Conservation (phyloP, 2,329 filamentous ascomycete genomes). For the Cordyceps farinosa region DNA sequence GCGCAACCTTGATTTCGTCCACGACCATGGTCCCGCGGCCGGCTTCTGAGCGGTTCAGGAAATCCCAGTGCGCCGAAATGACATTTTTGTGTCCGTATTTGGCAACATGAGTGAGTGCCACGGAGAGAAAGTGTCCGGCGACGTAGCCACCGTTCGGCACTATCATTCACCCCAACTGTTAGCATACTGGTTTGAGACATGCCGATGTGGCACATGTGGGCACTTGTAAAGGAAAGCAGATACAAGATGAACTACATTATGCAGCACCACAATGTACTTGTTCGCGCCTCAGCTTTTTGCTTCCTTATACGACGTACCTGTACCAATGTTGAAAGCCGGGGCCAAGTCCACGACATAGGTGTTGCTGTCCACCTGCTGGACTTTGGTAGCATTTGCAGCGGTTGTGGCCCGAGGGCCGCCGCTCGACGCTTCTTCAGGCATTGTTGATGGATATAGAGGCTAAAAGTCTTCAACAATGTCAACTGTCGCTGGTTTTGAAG, state of each 20-base stretch:
- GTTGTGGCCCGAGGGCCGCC: not conserved
- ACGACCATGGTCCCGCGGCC: conserved; percentile 38
- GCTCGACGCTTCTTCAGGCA: not conserved
- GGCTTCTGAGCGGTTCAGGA: conserved; percentile 35
- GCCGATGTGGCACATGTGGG: not conserved
- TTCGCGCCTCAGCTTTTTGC: too few relatives aligned
- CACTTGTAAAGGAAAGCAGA: not conserved
- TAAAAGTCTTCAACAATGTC: not conserved
- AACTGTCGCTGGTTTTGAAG: not conserved
- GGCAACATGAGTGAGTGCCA: conserved; percentile 33
- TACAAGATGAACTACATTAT: not conserved
- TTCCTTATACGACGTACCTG: not conserved
- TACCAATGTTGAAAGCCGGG: conserved; percentile 18
- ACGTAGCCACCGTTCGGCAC: conserved; percentile 48
- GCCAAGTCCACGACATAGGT: conserved; percentile 14
- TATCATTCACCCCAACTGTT: conserved; percentile 17
- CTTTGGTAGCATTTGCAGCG: not conserved
- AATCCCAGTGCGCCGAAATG: conserved; percentile 40
- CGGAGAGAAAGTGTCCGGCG: conserved; percentile 38
- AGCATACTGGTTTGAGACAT: not conserved
- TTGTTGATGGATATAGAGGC: not conserved
- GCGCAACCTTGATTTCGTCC: conserved; percentile 41
- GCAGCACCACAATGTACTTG: not conserved
- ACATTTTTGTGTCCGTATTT: conserved; percentile 35
- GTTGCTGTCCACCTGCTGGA: not conserved